Evolutionary conservation across 768 basidiomycete species (phyloP).

Genomic region (Boletus speciosus): DNA sequence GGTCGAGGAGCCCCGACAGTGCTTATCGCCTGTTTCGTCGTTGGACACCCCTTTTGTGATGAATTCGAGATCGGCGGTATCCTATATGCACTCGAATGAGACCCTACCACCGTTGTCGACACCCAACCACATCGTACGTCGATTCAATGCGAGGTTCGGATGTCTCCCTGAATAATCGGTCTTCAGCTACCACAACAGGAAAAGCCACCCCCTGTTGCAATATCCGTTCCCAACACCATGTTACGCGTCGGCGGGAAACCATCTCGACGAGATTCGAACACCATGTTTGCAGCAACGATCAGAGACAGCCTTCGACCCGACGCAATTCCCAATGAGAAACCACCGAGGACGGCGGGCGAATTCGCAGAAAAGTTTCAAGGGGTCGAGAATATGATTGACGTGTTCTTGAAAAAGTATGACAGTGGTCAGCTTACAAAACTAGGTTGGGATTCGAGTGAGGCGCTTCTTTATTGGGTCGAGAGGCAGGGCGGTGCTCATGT

Average conservation of each 20-base stretch:
- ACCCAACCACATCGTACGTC: constrained; percentile 5
- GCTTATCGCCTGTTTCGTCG: background rate
- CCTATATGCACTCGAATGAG: background rate
- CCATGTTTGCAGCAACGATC: constrained; percentile 11
- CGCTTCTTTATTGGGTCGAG: background rate
- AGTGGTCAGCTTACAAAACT: constrained; percentile 19
- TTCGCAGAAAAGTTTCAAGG: constrained; percentile 18
- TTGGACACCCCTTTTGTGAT: background rate
- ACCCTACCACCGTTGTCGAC: constrained; percentile 3
- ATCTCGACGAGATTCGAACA: background rate
- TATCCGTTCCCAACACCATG: background rate
- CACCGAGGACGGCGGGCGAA: constrained; percentile 22
- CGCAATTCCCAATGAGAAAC: background rate
- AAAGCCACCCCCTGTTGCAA: background rate
- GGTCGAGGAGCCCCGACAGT: constrained; percentile 15
- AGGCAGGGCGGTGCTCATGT: background rate
- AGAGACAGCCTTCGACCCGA: constrained; percentile 6
- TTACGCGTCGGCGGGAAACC: background rate
- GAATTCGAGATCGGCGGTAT: background rate
- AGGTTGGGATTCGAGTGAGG: constrained; percentile 29
- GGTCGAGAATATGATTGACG: constrained; percentile 18
- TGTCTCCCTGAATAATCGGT: background rate
- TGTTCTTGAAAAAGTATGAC: constrained; percentile 19
- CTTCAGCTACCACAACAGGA: background rate
- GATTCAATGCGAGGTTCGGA: background rate